Evolutionary conservation across 768 basidiomycete species (phyloP).

Genomic region (Rhodotorula babjevae): DNA sequence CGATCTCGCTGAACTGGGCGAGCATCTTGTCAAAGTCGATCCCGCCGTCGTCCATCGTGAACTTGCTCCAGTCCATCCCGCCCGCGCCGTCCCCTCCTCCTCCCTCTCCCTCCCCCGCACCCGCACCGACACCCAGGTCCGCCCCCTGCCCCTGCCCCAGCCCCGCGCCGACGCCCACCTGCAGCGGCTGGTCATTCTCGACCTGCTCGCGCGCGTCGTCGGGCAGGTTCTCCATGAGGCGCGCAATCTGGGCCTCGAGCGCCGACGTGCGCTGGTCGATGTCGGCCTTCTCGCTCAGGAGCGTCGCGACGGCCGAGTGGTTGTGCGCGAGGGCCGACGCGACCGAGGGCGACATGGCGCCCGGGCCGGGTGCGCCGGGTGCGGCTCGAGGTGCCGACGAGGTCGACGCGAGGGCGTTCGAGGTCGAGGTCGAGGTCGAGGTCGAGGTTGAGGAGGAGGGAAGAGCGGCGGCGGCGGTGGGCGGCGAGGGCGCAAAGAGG

Average conservation of each 20-base stretch:
- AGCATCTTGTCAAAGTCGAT: constrained; percentile 34
- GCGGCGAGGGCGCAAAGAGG: background rate
- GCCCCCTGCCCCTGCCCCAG: too few species aligned
- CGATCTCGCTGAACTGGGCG: constrained; percentile 26
- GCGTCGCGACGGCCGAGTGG: constrained; percentile 9
- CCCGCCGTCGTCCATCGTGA: constrained; percentile 8
- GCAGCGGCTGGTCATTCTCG: background rate
- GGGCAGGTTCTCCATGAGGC: constrained; percentile 24
- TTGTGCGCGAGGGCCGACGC: constrained; percentile 10
- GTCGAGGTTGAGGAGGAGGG: background rate
- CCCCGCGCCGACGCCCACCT: too few species aligned
- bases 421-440: background rate
- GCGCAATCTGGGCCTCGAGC: constrained; percentile 33
- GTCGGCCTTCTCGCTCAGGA: constrained; percentile 25
- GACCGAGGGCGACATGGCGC: constrained; percentile 16
- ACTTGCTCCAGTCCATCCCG: constrained; percentile 11
- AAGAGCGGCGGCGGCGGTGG: too few species aligned
- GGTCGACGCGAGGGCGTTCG: background rate
- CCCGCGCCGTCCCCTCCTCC: background rate
- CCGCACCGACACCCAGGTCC: background rate
- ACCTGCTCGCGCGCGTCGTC: constrained; percentile 30
- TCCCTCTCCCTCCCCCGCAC: background rate
- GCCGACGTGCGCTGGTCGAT: constrained; percentile 32
- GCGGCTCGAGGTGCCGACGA: background rate
- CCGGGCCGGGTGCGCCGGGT: too few species aligned